Evolutionary conservation across 139 green algal species (phyloP).

Genomic region (Chlorella sp.): DNA sequence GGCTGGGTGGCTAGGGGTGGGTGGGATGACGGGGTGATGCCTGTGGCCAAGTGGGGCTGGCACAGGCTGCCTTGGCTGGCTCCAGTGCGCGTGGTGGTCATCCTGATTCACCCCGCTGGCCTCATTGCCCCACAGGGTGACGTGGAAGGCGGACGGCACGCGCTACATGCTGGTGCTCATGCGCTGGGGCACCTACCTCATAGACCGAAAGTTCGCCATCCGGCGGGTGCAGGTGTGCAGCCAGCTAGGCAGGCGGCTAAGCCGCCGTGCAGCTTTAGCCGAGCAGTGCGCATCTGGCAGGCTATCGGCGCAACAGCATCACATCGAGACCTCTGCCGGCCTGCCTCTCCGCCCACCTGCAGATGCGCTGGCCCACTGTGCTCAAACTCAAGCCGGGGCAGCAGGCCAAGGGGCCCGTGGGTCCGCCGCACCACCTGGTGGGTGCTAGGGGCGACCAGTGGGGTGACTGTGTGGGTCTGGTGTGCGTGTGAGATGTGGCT

Average conservation of each 20-base stretch:
- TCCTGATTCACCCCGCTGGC: neutral
- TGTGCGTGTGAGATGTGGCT: neutral
- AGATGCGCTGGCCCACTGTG: constrained; percentile 63
- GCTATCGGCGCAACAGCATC: no score
- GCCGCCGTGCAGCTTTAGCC: no score
- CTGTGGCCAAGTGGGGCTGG: neutral
- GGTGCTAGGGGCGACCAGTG: neutral
- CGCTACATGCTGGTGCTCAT: constrained; percentile 92
- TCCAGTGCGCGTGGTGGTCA: neutral
- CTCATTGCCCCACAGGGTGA: constrained; percentile 53
- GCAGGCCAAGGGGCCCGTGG: constrained; percentile 27
- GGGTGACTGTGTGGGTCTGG: neutral
- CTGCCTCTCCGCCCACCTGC: neutral
- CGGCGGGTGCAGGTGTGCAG: constrained; percentile 71
- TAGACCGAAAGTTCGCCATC: constrained; percentile 83
- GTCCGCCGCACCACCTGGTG: constrained; percentile 30
- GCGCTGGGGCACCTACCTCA: constrained; percentile 85
- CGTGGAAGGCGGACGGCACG: constrained; percentile 98
- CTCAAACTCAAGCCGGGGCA: neutral
- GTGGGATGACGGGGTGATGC: neutral
- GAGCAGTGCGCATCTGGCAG: no score
- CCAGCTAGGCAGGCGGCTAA: no score
- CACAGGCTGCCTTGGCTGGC: neutral
- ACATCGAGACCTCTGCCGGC: no score
- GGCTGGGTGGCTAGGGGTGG: no score